Percentiles rank a stretch among this genome's conserved stretches.
Conservation (phyloP, 129 eudicot genomes). For the Artemisia annua region DNA sequence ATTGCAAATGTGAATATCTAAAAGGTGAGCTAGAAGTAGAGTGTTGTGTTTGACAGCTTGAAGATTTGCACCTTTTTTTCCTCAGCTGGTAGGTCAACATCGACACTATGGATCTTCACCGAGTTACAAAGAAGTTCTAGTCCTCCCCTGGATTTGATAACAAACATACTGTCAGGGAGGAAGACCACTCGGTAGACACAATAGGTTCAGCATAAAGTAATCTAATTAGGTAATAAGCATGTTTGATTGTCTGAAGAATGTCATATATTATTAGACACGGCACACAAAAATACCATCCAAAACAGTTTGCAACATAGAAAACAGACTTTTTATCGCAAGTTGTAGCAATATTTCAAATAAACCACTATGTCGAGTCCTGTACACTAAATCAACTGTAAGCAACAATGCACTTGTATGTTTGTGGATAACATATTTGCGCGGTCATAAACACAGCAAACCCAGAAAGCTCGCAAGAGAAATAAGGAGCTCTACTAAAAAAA, state of each 20-base stretch:
- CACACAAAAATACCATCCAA: background rate
- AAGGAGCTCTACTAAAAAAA: too few species aligned
- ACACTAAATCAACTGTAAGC: background rate
- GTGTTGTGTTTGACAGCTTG: background rate
- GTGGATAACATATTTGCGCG: too few species aligned
- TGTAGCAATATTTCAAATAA: background rate
- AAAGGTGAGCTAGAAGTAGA: background rate
- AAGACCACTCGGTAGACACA: too few species aligned
- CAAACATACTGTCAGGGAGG: background rate
- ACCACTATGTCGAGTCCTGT: background rate
- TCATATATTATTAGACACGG: background rate
- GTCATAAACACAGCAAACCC: too few species aligned
- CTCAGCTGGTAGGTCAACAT: conserved; percentile 58
- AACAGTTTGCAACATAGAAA: background rate
- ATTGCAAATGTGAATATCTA: conserved; percentile 5
- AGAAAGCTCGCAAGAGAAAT: too few species aligned
- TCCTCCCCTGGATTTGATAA: conserved; percentile 63
- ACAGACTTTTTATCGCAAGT: background rate
- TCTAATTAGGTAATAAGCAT: too few species aligned
- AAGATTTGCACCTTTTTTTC: conserved; percentile 55
- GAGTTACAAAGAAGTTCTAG: conserved; percentile 90
- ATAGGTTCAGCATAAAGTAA: too few species aligned
- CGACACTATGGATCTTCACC: conserved; percentile 69
- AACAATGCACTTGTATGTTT: too few species aligned
- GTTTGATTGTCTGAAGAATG: too few species aligned